These are phyloP conservation scores for Magnaporthales sp. DNA, from an alignment of 2,329 filamentous ascomycete genomes.

Conservation along the genomic window DNA sequence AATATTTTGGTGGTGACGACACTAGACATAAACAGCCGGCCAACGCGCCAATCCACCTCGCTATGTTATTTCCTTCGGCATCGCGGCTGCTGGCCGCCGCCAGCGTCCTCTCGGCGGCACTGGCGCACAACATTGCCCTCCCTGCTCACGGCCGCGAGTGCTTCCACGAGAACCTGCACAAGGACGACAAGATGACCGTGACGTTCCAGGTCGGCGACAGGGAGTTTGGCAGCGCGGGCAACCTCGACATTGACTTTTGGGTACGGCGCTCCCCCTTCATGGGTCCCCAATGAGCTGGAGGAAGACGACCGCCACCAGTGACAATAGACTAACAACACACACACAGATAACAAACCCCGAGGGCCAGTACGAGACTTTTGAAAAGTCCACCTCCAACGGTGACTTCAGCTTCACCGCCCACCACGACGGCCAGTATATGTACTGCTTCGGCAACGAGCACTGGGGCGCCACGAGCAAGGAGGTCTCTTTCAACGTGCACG, in stretches of 20 bases:
- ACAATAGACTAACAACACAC: neutral
- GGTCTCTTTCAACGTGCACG: slow-evolving; percentile 98
- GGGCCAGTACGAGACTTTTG: slow-evolving; percentile 67
- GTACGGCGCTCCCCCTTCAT: slow-evolving; percentile 51
- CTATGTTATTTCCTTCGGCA: slow-evolving; percentile 35
- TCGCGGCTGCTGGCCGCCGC: slow-evolving; percentile 32
- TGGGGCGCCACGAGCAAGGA: slow-evolving; percentile 96
- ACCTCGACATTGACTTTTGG: slow-evolving; percentile 97
- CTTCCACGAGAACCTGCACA: slow-evolving; percentile 89
- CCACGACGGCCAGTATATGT: slow-evolving; percentile 80
- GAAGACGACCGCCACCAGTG: too few relatives aligned
- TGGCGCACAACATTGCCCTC: slow-evolving; percentile 93
- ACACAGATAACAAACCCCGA: slow-evolving; percentile 67
- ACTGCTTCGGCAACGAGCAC: slow-evolving; percentile 99
- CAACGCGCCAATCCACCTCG: slow-evolving; percentile 8
- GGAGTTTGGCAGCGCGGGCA: slow-evolving; percentile 90
- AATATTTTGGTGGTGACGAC: neutral
- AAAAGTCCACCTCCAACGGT: slow-evolving; percentile 76
- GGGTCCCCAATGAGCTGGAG: too few relatives aligned
- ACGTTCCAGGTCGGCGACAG: slow-evolving; percentile 97
- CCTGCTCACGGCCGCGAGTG: slow-evolving; percentile 90
- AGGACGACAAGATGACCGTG: slow-evolving; percentile 96
- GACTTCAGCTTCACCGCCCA: slow-evolving; percentile 86
- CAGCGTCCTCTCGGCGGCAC: slow-evolving; percentile 50
- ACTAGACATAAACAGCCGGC: neutral